Base-by-base conservation (phyloP, 2,329 filamentous ascomycete species). In the Penicillium sp. region DNA sequence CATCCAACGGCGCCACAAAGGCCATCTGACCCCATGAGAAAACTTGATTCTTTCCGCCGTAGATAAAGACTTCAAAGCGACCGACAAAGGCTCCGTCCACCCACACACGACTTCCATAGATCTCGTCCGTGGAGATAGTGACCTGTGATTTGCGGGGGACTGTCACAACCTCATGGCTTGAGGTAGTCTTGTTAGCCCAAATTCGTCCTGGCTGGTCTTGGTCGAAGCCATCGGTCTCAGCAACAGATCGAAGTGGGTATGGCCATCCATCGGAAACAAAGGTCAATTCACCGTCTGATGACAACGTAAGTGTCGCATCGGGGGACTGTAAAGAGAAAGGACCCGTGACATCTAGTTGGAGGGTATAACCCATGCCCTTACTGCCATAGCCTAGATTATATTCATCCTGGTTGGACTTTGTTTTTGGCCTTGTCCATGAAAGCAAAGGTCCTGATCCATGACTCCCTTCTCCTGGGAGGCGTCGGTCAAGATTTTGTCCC, bases 1-100 rank as follows among this genome's bases (percentile, higher is more conserved):
- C 29, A 3, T 80, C 72, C 38, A 83, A 56, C 0, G 81, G 81
- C 9, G 81, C 81, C 13, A 83, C 82, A 63, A 84, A 78, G 1
- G 82, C 81, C 81, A 84, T 84, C 66, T 83, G 81, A 59, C 78
- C 82, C 82, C 81, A 84, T 33, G 80, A 82, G 47, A 82, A 80
- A 48, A 78, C 57, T 8, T 73, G 77, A 56, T 84, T 84, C 33
- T 73, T 74, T 2, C 82, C 82, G 0, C 82, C 82, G 61, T 77
- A 84, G 0, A 84, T 77, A 58, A 81, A 82, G 0, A 83, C 81
- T 60, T 84, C 82, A 52, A 84, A 84, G 10, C 82, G 68, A 0
- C 82, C 82, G 1, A 62, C 73, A 47, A 84, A 82, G 0, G 61
- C 47, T 8, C 73, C 77, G 56, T 82, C 65, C 0, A 82, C 61